phyloP scores from a whole-genome alignment of 2,329 filamentous ascomycete species.

The Fusarium incarnatum region DNA sequence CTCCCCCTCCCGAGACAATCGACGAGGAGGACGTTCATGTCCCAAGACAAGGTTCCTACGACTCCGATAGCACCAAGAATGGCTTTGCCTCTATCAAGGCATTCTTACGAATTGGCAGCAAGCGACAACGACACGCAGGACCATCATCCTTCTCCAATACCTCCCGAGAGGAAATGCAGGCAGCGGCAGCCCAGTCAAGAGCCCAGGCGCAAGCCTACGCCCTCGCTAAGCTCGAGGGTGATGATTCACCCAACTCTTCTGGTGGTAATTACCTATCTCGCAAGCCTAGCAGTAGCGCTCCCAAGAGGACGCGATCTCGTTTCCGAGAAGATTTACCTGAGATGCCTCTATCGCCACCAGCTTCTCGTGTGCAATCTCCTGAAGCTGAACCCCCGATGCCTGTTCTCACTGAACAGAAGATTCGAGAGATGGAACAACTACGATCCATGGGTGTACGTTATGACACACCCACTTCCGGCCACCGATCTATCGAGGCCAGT shows the following conservation, averaged over 20 bases:
- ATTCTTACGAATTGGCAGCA: slow-evolving; percentile 77
- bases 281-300: slow-evolving; percentile 60
- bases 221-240: slow-evolving; percentile 52
- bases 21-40: slow-evolving; percentile 63
- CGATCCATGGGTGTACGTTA: slow-evolving; percentile 52
- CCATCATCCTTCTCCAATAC: slow-evolving; percentile 91
- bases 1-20: slow-evolving; percentile 53
- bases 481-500: slow-evolving; percentile 52
- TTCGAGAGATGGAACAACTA: slow-evolving; percentile 42
- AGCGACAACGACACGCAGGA: slow-evolving; percentile 66
- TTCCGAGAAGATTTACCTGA: slow-evolving; percentile 95
- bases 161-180: slow-evolving; percentile 84
- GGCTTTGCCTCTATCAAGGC: slow-evolving; percentile 72
- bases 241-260: slow-evolving; percentile 43
- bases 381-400: slow-evolving; percentile 66
- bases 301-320: slow-evolving; percentile 86
- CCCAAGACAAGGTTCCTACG: slow-evolving; percentile 66
- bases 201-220: slow-evolving; percentile 50
- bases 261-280: slow-evolving; percentile 47
- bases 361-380: slow-evolving; percentile 83
- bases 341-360: slow-evolving; percentile 84
- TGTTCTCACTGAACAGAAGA: slow-evolving; percentile 45
- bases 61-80: slow-evolving; percentile 63
- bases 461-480: slow-evolving; percentile 60
- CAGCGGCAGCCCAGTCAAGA: slow-evolving; percentile 47